Evolutionary conservation across 2,329 filamentous ascomycete species (phyloP), one percentile per base, ranked within the genome.

Genomic region (Whalleya microplaca): DNA sequence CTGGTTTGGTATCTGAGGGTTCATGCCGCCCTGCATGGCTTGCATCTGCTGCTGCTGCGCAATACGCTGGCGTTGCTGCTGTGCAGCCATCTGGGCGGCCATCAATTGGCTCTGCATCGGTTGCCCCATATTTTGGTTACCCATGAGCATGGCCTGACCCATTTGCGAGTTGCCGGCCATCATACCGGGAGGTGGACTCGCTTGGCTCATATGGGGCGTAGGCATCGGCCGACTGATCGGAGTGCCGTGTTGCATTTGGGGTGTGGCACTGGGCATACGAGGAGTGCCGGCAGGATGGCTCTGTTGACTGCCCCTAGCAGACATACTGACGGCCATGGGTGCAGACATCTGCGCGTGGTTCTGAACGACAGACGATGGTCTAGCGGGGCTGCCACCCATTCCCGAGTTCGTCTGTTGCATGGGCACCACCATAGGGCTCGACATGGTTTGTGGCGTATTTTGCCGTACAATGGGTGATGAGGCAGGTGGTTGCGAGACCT

Each of bases 401-500:
- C 81, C 87, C 1, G 88, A 89, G 47, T 82, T 84, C 23, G 84
- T 85, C 37, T 81, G 80, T 59, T 87, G 84, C 86, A 89, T 89
- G 0, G 84, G 75, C 21, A 83, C 82, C n/a, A 85, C 80, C 78
- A 84, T 86, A 8, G 86, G 86, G 1, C 86, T 88, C 4, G 86
- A 88, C 75, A 84, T 82, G 54, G 82, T 84, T 53, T 86, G 84
- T 12, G 86, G 86, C 1, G 85, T 88, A 20, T 82, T 83, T 64
- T 89, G 85, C 14, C 84, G 80, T 20, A 83, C 73, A 55, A 86
- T 77, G 0, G 90, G 90, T n/a, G 90, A 91, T 8, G 87, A 86
- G 1, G 85, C 86, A 3, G 84, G 81, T 16, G 83, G 77, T 66
- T 89, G 86, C 1, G 85, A 82, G 7, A 85, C 81, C 62, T 87